A percentile compares a stretch with the other conserved stretches of the same genome.
phyloP scores from a whole-genome alignment of 208 protist species.

The Wallacemonas rigidus region DNA sequence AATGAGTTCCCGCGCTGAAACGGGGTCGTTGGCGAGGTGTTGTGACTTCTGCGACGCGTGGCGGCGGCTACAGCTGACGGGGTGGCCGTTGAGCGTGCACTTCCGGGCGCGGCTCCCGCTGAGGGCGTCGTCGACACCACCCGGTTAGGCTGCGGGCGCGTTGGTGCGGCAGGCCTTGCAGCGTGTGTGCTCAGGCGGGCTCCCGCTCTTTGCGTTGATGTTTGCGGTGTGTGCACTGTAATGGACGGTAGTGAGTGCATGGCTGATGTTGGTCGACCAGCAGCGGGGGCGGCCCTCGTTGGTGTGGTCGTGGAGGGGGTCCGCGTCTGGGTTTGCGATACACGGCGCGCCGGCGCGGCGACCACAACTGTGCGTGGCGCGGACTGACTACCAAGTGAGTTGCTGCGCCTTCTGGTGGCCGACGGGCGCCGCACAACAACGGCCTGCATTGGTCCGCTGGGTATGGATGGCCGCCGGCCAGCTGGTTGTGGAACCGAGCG shows the following conservation, averaged over 20 bases:
- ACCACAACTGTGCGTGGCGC: background rate
- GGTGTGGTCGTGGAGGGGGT: no score
- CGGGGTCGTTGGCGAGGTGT: background rate
- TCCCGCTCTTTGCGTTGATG: background rate
- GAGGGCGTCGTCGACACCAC: no score
- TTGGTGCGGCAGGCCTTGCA: no score
- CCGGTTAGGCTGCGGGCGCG: no score
- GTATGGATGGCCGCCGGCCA: background rate
- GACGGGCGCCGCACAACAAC: background rate
- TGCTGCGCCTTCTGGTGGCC: background rate
- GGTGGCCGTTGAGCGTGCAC: no score
- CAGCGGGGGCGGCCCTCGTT: background rate
- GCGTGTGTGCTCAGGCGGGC: background rate
- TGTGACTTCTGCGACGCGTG: background rate
- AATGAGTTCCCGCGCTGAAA: constrained; percentile 1
- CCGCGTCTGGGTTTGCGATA: background rate
- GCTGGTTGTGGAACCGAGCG: no score
- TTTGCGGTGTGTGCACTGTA: background rate
- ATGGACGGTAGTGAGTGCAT: background rate
- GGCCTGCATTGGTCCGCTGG: background rate
- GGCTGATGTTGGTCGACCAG: background rate
- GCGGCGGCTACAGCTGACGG: no score
- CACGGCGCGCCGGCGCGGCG: no score
- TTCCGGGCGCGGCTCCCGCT: no score
- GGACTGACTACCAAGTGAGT: background rate